Base-by-base conservation (phyloP, 192 early-diverging fungal species). In the Coemansia guatemalensis region DNA sequence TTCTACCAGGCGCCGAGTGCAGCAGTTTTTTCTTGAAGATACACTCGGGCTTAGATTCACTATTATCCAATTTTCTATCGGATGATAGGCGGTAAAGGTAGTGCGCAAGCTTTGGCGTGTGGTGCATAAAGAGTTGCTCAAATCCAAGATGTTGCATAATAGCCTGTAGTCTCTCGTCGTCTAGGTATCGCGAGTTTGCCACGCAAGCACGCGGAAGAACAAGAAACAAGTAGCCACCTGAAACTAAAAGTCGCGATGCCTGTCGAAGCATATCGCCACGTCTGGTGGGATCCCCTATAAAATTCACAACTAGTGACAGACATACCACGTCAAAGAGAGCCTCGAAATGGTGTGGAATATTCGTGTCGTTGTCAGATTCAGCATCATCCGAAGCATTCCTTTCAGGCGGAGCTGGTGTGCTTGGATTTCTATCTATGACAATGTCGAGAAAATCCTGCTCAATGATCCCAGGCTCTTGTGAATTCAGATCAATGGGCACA, bases 401-500 rank as follows among this genome's bases (percentile, higher is more conserved):
- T 39, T 11, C 9, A 39, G 9, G 35, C 11, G 35, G 6, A 39
- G 4, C 35, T 12, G 35, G 35, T 39, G 35, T 39, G 35, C 6
- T 39, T 39, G 35, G 11, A 2, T 39, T 39, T 11, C 35, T 39
- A 12, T 39, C 35, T 39, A 39, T 39, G 24, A 57, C 60, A 41
- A 79, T 87, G 33, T 89, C 86, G 29, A 96, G 80, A 83, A 95
- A 93, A 68, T 96, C 95, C 60, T 93, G 93, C 60, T 89, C 79
- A 25, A 75, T 69, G 25, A 96, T 91, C 2, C 74, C 64, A 0
- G 79, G 82, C 54, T 88, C 81, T 60, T 96, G 95, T 1, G 92
- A 88, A 58, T 96, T 94, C 53, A 96, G 84, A 69, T 96, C 95
- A 61, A 96, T 94, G 0, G 89, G 88, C 14, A 79, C 75, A n/a